Evolutionary conservation across 192 early-diverging fungal genomes (phyloP), one percentile per base, ranked within the genome.

Genomic region (Linderina pennispora): DNA sequence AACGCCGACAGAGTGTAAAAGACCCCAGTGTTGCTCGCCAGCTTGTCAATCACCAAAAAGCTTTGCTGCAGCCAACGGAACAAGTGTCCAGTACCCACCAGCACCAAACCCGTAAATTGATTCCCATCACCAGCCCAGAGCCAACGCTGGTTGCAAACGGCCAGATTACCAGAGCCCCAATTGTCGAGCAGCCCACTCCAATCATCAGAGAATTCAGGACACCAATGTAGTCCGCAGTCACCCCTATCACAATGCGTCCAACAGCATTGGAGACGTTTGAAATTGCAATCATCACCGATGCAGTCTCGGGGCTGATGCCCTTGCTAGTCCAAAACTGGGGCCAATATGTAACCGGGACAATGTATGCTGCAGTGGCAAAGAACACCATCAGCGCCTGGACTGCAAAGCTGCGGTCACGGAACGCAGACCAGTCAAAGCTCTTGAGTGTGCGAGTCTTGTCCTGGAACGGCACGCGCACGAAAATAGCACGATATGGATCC

Each of bases 71-170:
- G 38, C 38, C 16, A 40, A 14, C 17, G 38, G 38, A 22, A 14
- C 38, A 5, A 40, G 16, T 8, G 38, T 40, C 38, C 38, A 40
- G 38, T 40, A 40, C 8, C 17, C 38, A 40, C 38, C 38, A 40
- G 38, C 16, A 40, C 8, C 8, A 17, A 22, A 17, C 8, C 38
- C 38, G 14, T 40, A 40, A 22, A 40, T n/a, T 7, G 6, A 40
- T 5, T 5, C 38, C 38, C 16, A 40, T 20, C 6, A 40, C 38
- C 17, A 40, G 6, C 6, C 21, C 17, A 40, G 14, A 5, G 6
- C 38, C 38, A 40, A 40, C 8, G 38, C 7, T 40, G 6, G 16
- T 14, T 8, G 38, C 5, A 22, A 40, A 40, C 21, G 38, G 42
- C 42, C 42, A 43, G 15, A 43, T 28, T 7, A 19, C 7, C 11